Evolutionary conservation across 192 early-diverging fungal species (phyloP), one percentile per base, ranked within the genome.

Genomic region (Phycomyces nitens): DNA sequence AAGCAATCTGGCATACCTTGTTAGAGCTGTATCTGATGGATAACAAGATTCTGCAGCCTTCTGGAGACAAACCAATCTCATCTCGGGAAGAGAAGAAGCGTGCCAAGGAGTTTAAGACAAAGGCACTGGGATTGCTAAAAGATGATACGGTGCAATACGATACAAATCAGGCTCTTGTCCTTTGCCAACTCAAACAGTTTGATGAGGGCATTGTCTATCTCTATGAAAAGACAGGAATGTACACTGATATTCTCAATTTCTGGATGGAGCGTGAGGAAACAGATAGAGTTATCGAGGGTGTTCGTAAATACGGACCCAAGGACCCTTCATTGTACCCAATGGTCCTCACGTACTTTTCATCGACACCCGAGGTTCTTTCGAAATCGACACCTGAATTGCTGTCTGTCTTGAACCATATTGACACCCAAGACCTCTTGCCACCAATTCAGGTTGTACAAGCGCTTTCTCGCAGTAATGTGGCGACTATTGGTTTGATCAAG

Each of bases 361-460:
- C 86, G 8, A 85, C 87, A 18, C 82, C 87, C 40, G 79, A 80
- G 63, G 80, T 78, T n/a, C 63, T 86, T 14, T 61, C 74, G 1
- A 73, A 77, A 24, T 84, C 84, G 10, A 86, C 80, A 29, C 62
- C 76, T 12, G 82, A 88, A 50, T 58, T 88, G 57, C 57, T 87
- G 2, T 85, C 81, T 69, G 85, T 94, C 1, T 72, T 99, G 55
- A 79, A 84, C 56, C 86, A 89, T 15, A 96, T 99, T 64, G 95
- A 99, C 58, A 76, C 81, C 47, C 81, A 87, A 60, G 89, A 91
- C 54, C 73, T 99, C 10, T 72, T 99, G 66, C 89, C 94, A 23
- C 94, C 93, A 39, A 73, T 99, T 47, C 87, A 97, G 58, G 92
- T 99, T 8, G 71, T 99, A 0, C 92, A 98, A 60, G 86, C 93